Conservation (phyloP, 345 rosid genomes). For the Populus euphratica region DNA sequence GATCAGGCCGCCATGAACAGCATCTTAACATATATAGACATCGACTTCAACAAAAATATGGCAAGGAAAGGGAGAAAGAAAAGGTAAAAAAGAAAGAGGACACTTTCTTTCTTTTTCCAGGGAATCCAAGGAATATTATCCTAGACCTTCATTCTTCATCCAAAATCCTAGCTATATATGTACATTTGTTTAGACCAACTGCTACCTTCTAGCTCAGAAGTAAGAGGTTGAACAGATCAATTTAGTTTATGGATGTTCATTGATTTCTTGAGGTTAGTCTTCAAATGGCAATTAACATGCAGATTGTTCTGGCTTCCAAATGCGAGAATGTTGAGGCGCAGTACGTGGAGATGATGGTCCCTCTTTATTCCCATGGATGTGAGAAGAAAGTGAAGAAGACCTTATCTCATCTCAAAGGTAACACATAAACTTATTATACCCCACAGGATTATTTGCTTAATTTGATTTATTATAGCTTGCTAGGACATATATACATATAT, state of each 20-base stretch:
- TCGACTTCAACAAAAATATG: background rate
- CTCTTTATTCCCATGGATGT: conserved; percentile 82
- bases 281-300: conserved; percentile 54
- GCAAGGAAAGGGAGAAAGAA: background rate
- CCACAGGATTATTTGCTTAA: no score
- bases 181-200: background rate
- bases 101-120: background rate
- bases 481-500: no score
- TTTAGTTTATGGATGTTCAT: background rate
- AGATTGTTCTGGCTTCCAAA: conserved; percentile 56
- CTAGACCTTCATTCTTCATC: background rate
- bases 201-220: background rate
- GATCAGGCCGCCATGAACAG: background rate
- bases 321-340: conserved; percentile 77
- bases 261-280: background rate
- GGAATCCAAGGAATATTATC: background rate
- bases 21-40: background rate
- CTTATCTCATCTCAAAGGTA: conserved; percentile 80
- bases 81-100: background rate
- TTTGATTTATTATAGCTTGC: no score
- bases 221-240: background rate
- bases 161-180: background rate
- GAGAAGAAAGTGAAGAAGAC: conserved; percentile 72
- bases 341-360: conserved; percentile 89
- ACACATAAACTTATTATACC: background rate